Conservation (phyloP, 768 basidiomycete species). For the Auriscalpium vulgare region DNA sequence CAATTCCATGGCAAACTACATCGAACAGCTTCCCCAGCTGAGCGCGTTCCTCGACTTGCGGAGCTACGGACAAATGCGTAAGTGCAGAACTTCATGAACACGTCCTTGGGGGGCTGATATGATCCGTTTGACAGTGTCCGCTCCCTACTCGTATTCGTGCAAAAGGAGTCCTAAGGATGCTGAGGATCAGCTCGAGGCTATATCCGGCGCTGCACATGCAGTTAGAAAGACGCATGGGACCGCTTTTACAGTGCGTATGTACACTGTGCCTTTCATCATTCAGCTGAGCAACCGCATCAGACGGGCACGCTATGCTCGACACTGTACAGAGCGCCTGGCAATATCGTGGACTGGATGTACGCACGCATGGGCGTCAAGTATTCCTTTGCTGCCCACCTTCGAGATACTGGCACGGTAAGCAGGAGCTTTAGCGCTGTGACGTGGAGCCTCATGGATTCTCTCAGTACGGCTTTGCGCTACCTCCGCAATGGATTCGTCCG, state of each 20-base stretch:
- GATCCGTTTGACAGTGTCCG: conserved; percentile 43
- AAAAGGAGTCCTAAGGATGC: conserved; percentile 54
- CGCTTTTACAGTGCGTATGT: conserved; percentile 37
- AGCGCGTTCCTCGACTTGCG: conserved; percentile 67
- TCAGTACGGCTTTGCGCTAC: conserved; percentile 77
- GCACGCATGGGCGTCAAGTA: conserved; percentile 48
- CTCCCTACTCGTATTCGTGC: conserved; percentile 72
- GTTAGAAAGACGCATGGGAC: conserved; percentile 48
- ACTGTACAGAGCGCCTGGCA: conserved; percentile 50
- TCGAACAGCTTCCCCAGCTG: conserved; percentile 43
- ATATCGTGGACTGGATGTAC: conserved; percentile 64
- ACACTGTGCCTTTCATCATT: not conserved
- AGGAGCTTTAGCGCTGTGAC: not conserved
- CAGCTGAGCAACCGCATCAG: conserved; percentile 15
- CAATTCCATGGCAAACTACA: conserved; percentile 64
- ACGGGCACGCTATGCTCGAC: conserved; percentile 39
- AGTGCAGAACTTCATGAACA: not conserved
- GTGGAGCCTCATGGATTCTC: not conserved
- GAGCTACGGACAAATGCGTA: conserved; percentile 79
- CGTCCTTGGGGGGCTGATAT: not conserved
- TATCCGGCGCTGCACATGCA: conserved; percentile 54
- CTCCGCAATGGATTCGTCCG: conserved; percentile 63
- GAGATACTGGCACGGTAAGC: conserved; percentile 66
- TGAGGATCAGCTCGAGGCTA: conserved; percentile 70
- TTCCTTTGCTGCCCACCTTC: conserved; percentile 54